Evolutionary conservation across 495 filamentous ascomycete genomes (phyloP), one percentile per base, ranked within the genome.

Genomic region (Xanthoparmelia taractica): DNA sequence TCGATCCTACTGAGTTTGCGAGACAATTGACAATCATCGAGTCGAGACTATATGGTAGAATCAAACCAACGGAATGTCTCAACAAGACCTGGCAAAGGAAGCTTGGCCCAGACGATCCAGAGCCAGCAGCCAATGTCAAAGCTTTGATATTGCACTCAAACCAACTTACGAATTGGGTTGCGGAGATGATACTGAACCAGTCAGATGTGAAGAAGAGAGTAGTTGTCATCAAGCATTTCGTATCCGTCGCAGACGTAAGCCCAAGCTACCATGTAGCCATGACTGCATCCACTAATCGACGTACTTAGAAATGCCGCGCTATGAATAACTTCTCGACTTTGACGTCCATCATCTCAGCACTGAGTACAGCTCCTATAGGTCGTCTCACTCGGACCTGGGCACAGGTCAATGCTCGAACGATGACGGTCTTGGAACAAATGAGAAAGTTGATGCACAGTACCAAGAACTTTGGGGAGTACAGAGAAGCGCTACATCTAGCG

Each of bases 41-140:
- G 72, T 96, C 92, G 8, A 88, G 86, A 63, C 82, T 97, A 6
- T 98, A 97, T 73, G 90, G 87, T 45, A 97, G 96, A 76, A 92
- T 98, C 74, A 91, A 90, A 69, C 87, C 94, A 0, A 93, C 91
- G 0, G 94, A 98, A 73, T 97, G 93, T 71, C 78, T 98, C 61
- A 96, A 96, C 75, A 98, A 98, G 80, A 96, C 91, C 17, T 98
- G 94, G 94, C 90, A 96, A 70, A 96, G 91, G 82, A 96, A 96
- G 77, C 80, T 96, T 58, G 79, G 74, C 20, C 84, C 90, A 25
- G 87, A 84, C 57, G 92, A 95, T 65, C 84, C 87, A 0, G 94
- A 97, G 70, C 93, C 92, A 13, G 92, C 95, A 34, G 80, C 90
- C 3, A 97, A 98, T 71, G 91, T 98, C 65, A 96, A 96, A 73